Percentiles rank a stretch among this genome's conserved stretches.
Conservation (phyloP, 345 rosid species). For the Mangifera indica region DNA sequence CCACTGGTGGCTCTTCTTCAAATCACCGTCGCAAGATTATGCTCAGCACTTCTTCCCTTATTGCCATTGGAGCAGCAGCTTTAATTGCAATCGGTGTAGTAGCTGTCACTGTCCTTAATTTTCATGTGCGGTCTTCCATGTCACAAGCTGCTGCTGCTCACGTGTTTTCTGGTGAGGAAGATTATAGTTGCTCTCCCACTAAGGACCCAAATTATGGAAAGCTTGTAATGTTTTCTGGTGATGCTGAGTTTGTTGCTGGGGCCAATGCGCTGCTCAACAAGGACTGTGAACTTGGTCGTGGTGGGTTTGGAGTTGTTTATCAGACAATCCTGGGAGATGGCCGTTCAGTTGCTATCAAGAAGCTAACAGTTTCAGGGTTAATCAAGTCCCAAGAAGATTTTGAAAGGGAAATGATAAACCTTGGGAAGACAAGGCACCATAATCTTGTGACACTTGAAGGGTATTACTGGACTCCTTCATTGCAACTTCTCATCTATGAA, state of each 20-base stretch:
- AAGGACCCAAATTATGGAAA: constrained; percentile 88
- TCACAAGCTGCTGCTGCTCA: constrained; percentile 53
- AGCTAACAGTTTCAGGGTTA: constrained; percentile 72
- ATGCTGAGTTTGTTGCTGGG: constrained; percentile 72
- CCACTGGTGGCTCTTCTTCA: constrained; percentile 32
- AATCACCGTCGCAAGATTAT: constrained; percentile 56
- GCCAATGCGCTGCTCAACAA: constrained; percentile 84
- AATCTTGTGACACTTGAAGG: constrained; percentile 86
- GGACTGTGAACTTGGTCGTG: constrained; percentile 96
- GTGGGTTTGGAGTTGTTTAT: constrained; percentile 96
- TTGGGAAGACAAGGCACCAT: constrained; percentile 71
- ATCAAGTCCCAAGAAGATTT: constrained; percentile 91
- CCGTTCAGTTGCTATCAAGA: constrained; percentile 87
- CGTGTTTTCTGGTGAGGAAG: constrained; percentile 65
- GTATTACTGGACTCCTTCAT: constrained; percentile 89
- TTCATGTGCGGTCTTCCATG: constrained; percentile 63
- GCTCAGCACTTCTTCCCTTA: constrained; percentile 85
- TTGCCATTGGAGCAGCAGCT: constrained; percentile 94
- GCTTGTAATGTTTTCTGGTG: constrained; percentile 93
- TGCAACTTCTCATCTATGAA: constrained; percentile 86
- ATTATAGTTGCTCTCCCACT: constrained; percentile 74
- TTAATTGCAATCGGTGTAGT: constrained; percentile 84
- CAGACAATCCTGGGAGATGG: constrained; percentile 73
- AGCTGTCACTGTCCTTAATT: constrained; percentile 75
- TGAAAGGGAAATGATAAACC: constrained; percentile 73